phyloP scores from a whole-genome alignment of 2,329 filamentous ascomycete species.

The Pseudogymnoascus sp. region DNA sequence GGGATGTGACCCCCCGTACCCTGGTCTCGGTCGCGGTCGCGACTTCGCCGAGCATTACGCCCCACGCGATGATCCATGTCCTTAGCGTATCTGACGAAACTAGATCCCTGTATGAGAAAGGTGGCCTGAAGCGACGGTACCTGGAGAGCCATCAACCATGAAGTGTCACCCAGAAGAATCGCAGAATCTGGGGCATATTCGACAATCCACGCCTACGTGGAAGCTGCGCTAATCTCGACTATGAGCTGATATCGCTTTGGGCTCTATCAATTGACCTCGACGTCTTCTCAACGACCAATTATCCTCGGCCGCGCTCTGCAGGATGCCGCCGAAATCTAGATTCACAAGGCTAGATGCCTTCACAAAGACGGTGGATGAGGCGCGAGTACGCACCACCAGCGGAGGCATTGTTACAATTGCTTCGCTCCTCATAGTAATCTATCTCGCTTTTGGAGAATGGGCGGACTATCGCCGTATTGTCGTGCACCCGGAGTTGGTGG shows the following conservation, averaged over 20 bases:
- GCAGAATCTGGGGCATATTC: constrained; percentile 3
- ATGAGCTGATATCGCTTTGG: constrained; percentile 4
- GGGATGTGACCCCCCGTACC: not conserved
- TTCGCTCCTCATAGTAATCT: constrained; percentile 82
- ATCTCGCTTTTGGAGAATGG: constrained; percentile 93
- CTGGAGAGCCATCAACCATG: not conserved
- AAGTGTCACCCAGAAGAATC: not conserved
- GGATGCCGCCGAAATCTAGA: constrained; percentile 87
- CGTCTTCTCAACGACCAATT: not conserved
- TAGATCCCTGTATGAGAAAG: constrained; percentile 4
- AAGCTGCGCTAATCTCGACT: not conserved
- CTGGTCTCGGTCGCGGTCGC: not conserved
- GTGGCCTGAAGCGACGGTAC: constrained; percentile 7
- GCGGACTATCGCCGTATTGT: constrained; percentile 79
- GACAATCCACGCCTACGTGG: constrained; percentile 8
- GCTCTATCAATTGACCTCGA: constrained; percentile 5
- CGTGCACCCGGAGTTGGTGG: constrained; percentile 86
- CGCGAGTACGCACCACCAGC: constrained; percentile 88
- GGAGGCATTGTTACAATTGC: constrained; percentile 91
- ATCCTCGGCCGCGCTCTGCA: not conserved
- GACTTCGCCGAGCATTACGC: not conserved
- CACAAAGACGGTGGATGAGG: constrained; percentile 98
- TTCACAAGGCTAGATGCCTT: constrained; percentile 98
- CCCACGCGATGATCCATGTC: constrained; percentile 5
- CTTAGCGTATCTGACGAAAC: constrained; percentile 10